A percentile compares a stretch with the other conserved stretches of the same genome.
Conservation (phyloP, 2,329 filamentous ascomycete species). For the Lachnellula occidentalis region DNA sequence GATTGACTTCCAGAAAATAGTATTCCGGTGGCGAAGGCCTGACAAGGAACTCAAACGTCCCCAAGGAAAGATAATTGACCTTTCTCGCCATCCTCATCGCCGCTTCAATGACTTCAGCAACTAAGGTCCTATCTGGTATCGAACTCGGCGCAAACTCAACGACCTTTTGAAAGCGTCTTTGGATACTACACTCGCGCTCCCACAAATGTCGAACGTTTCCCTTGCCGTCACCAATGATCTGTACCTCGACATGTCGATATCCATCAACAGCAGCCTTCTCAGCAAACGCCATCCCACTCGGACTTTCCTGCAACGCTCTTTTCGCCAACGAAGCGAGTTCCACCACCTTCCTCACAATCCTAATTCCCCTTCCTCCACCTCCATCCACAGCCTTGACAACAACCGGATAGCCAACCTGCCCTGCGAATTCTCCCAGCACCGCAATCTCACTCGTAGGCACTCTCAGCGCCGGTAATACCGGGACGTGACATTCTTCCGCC, state of each 20-base stretch:
- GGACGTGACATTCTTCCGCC: slow-evolving; percentile 56
- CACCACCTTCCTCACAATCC: slow-evolving; percentile 44
- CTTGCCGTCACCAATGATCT: slow-evolving; percentile 47
- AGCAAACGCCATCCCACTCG: slow-evolving; percentile 52
- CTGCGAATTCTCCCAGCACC: slow-evolving; percentile 48
- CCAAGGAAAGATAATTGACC: slow-evolving; percentile 52
- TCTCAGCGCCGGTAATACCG: slow-evolving; percentile 68
- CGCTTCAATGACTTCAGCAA: slow-evolving; percentile 34
- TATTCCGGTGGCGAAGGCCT: slow-evolving; percentile 43
- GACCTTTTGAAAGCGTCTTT: slow-evolving; percentile 47
- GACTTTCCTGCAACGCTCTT: slow-evolving; percentile 57
- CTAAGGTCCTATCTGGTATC: slow-evolving; percentile 44
- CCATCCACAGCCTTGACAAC: slow-evolving; percentile 57
- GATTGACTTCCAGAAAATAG: slow-evolving; percentile 30
- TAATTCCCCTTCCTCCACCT: slow-evolving; percentile 61
- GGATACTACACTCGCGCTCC: slow-evolving; percentile 47
- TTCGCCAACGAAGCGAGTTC: slow-evolving; percentile 49
- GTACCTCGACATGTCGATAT: slow-evolving; percentile 48
- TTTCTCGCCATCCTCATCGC: slow-evolving; percentile 48
- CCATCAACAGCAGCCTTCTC: slow-evolving; percentile 53
- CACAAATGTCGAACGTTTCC: slow-evolving; percentile 37
- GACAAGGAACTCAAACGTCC: slow-evolving; percentile 61
- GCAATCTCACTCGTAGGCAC: slow-evolving; percentile 55
- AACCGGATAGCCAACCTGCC: slow-evolving; percentile 38
- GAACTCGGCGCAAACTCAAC: slow-evolving; percentile 60